Evolutionary conservation across 129 eudicot species (phyloP).

Genomic region (Lactuca sativa): DNA sequence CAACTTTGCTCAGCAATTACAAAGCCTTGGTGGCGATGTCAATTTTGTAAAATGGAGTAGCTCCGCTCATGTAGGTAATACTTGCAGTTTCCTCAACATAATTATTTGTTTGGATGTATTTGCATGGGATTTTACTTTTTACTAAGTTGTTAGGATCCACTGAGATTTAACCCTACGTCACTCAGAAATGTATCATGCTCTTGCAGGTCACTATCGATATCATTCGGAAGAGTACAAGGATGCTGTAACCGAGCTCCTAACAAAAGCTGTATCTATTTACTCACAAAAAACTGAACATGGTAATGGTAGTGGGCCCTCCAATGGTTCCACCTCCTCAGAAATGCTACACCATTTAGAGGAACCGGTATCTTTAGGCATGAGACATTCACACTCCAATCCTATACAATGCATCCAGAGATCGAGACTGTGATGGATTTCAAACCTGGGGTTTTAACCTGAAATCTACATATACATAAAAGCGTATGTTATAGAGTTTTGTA

Average conservation of each 20-base stretch:
- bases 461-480: constrained; percentile 28
- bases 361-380: constrained; percentile 47
- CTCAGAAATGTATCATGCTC: background rate
- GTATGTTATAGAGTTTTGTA: constrained; percentile 10
- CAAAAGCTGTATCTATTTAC: constrained; percentile 55
- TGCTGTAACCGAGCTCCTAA: constrained; percentile 70
- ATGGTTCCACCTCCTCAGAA: constrained; percentile 38
- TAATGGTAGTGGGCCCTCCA: constrained; percentile 39
- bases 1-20: constrained; percentile 67
- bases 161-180: too few relatives aligned
- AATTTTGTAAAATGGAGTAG: constrained; percentile 77
- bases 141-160: too few relatives aligned
- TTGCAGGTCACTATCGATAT: constrained; percentile 60
- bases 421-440: constrained; percentile 40
- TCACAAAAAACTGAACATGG: constrained; percentile 48
- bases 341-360: constrained; percentile 54
- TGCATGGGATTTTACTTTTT: background rate
- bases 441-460: constrained; percentile 24
- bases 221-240: constrained; percentile 69
- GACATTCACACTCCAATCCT: constrained; percentile 69
- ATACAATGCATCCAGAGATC: constrained; percentile 86
- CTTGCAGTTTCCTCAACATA: too few relatives aligned
- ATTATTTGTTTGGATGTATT: too few relatives aligned
- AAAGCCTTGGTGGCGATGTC: constrained; percentile 76
- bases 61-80: constrained; percentile 78